phyloP scores from a whole-genome alignment of 1,284 basidiomycete genomes.

The Xerocomus nothofagi region DNA sequence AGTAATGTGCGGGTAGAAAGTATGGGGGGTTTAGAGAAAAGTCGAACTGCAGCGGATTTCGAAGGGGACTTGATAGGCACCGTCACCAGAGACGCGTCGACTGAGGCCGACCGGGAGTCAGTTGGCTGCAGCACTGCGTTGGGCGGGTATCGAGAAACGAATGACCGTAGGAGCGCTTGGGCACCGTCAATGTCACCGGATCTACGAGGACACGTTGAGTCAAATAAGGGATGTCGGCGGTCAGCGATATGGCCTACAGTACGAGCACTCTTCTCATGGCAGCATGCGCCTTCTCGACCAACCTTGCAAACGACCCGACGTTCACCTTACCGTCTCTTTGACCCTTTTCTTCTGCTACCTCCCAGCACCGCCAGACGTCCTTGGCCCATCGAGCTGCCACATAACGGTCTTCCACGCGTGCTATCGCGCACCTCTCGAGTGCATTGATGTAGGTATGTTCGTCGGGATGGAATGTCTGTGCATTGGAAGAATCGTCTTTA shows the following conservation, averaged over 20 bases:
- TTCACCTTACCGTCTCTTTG: slow-evolving; percentile 26
- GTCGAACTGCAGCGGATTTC: slow-evolving; percentile 7
- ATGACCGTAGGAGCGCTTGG: slow-evolving; percentile 51
- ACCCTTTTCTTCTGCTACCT: slow-evolving; percentile 39
- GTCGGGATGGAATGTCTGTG: slow-evolving; percentile 43
- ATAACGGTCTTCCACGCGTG: slow-evolving; percentile 48
- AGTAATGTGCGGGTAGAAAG: slow-evolving; percentile 58
- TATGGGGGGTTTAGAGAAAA: slow-evolving; percentile 41
- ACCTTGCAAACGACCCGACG: slow-evolving; percentile 30
- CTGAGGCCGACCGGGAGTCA: background rate
- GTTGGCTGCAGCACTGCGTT: slow-evolving; percentile 31
- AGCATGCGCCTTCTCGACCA: slow-evolving; percentile 63
- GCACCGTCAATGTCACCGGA: slow-evolving; percentile 52
- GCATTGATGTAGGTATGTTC: slow-evolving; percentile 63
- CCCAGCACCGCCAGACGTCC: slow-evolving; percentile 62
- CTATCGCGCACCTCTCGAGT: slow-evolving; percentile 62
- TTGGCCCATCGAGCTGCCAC: slow-evolving; percentile 51
- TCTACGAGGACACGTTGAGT: slow-evolving; percentile 36
- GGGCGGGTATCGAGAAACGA: slow-evolving; percentile 61
- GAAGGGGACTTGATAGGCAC: background rate
- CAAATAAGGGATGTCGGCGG: background rate
- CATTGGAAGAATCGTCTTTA: background rate
- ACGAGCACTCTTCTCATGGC: slow-evolving; percentile 64
- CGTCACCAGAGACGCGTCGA: background rate
- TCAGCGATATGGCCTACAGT: slow-evolving; percentile 45